Evolutionary conservation across 192 early-diverging fungal genomes (phyloP).

Genomic region (Ambispora gerdemannii): DNA sequence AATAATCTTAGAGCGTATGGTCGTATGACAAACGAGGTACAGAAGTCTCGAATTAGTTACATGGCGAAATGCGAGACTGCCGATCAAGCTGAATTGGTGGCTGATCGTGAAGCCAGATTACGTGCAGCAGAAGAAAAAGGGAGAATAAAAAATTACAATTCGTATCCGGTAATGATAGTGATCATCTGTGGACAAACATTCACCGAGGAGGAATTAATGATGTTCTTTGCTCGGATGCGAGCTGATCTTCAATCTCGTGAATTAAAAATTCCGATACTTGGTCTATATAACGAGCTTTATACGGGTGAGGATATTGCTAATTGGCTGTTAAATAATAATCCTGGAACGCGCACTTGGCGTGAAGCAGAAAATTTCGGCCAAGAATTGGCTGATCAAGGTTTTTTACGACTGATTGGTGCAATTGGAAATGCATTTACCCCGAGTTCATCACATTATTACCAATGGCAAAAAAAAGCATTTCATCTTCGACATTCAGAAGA

Average conservation of each 20-base stretch:
- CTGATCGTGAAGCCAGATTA: constrained; percentile 35
- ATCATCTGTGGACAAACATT: constrained; percentile 58
- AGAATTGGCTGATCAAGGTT: constrained; percentile 60
- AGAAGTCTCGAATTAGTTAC: constrained; percentile 43
- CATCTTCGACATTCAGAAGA: constrained; percentile 49
- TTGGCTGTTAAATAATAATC: constrained; percentile 70
- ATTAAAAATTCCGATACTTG: constrained; percentile 67
- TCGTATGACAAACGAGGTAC: constrained; percentile 42
- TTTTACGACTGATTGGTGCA: constrained; percentile 64
- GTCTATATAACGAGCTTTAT: constrained; percentile 58
- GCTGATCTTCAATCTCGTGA: constrained; percentile 59
- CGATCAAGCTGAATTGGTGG: constrained; percentile 57
- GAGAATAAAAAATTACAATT: background rate
- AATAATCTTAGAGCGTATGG: constrained; percentile 51
- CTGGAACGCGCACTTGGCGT: constrained; percentile 55
- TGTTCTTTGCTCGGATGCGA: constrained; percentile 60
- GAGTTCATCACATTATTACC: constrained; percentile 60
- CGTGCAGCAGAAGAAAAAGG: constrained; percentile 8
- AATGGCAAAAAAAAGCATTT: constrained; percentile 64
- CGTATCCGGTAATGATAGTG: constrained; percentile 28
- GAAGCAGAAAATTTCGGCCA: constrained; percentile 69
- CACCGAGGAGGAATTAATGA: constrained; percentile 59
- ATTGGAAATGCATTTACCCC: constrained; percentile 68
- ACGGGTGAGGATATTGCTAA: constrained; percentile 64
- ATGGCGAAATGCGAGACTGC: constrained; percentile 56